Evolutionary conservation across 805 yeast species (phyloP).

Genomic region (Kockiozyma suomiensis): DNA sequence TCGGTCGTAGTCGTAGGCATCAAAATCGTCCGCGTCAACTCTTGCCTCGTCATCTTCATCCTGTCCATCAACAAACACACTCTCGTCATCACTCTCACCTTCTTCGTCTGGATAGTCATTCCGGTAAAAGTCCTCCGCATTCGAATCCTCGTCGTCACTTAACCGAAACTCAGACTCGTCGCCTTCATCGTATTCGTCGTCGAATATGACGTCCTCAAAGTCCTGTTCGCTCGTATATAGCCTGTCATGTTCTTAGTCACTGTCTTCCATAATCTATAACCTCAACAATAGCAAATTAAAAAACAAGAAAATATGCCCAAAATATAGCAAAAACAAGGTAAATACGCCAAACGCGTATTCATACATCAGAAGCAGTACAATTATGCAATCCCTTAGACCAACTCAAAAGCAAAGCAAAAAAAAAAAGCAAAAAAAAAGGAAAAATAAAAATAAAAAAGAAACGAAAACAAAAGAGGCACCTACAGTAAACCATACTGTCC

Average conservation of each 20-base stretch:
- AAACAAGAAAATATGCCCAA: background rate
- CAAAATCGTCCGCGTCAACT: conserved; percentile 30
- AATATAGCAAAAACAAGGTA: too few relatives aligned
- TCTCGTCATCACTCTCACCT: conserved; percentile 46
- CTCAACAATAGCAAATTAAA: background rate
- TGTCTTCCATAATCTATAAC: too few relatives aligned
- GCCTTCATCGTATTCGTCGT: conserved; percentile 31
- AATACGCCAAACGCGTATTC: too few relatives aligned
- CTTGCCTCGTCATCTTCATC: conserved; percentile 44
- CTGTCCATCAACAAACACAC: conserved; percentile 36
- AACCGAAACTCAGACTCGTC: conserved; percentile 1
- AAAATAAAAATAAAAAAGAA: background rate
- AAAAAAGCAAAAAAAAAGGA: background rate
- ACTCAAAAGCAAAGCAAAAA: background rate
- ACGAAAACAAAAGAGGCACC: conserved; percentile 13
- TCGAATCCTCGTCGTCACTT: conserved; percentile 47
- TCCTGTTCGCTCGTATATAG: conserved; percentile 16
- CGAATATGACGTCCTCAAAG: conserved; percentile 24
- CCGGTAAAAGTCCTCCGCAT: conserved; percentile 84
- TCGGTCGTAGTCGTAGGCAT: conserved; percentile 26
- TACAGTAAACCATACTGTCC: conserved; percentile 34
- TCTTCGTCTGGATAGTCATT: conserved; percentile 97
- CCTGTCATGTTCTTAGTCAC: conserved; percentile 6
- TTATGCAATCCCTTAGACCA: background rate
- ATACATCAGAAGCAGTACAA: too few relatives aligned